phyloP scores from a whole-genome alignment of 225 moss, liverwort and hornwort species.

The Sphagnum tenellum region DNA sequence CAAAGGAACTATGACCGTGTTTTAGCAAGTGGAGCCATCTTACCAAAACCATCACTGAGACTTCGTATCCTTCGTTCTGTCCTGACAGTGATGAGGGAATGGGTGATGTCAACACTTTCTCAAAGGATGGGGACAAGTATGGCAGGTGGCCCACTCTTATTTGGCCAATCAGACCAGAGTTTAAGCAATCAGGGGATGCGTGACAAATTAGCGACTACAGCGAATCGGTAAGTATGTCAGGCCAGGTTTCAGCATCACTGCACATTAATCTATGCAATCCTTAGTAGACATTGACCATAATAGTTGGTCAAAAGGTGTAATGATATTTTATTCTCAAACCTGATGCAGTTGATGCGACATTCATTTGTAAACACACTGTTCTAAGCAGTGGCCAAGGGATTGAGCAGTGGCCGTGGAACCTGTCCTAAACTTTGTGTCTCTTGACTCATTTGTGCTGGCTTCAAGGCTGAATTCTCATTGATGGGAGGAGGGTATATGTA shows the following conservation, averaged over 20 bases:
- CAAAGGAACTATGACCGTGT: slow-evolving; percentile 89
- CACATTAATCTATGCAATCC: too few relatives aligned
- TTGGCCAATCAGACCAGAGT: slow-evolving; percentile 55
- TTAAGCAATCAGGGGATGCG: slow-evolving; percentile 66
- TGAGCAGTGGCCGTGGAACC: too few relatives aligned
- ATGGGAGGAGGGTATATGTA: not conserved
- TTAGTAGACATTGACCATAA: too few relatives aligned
- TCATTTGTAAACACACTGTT: too few relatives aligned
- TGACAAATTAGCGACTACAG: slow-evolving; percentile 74
- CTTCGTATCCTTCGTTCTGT: slow-evolving; percentile 93
- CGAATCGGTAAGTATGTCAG: slow-evolving; percentile 55
- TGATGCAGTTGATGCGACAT: too few relatives aligned
- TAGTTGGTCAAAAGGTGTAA: too few relatives aligned
- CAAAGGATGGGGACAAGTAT: slow-evolving; percentile 56
- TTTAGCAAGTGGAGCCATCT: slow-evolving; percentile 82
- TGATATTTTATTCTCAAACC: too few relatives aligned
- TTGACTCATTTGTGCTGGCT: not conserved
- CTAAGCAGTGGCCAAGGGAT: too few relatives aligned
- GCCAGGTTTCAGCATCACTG: too few relatives aligned
- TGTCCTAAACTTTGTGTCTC: not conserved
- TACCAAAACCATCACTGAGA: slow-evolving; percentile 74
- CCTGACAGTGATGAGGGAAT: slow-evolving; percentile 84
- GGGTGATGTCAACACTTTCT: slow-evolving; percentile 63
- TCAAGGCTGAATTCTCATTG: not conserved
- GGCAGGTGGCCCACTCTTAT: slow-evolving; percentile 43